Base-by-base conservation (phyloP, 83 land plant genomes). In the Picea engelmannii region DNA sequence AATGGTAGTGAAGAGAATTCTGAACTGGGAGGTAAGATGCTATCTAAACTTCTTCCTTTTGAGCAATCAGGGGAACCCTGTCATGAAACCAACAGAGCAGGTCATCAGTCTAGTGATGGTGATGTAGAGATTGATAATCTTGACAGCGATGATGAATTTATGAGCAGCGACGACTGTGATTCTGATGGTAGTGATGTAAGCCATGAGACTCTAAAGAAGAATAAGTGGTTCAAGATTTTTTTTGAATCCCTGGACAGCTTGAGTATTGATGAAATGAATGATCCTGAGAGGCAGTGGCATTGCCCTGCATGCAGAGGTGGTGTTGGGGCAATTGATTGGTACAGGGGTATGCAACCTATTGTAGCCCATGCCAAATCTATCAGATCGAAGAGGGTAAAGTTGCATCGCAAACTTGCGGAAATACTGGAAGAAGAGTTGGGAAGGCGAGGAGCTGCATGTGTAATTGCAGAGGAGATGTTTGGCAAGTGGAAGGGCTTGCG, bases 241-340 rank as follows among this genome's bases (percentile, higher is more conserved):
- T 93, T 93, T 85, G 85, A 84, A n/a, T 66, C 38, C 3, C 65
- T 93, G 59, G 94, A 89, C 31, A 78, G 12, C 1, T 69, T 93
- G 78, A 84, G 86, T 13, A 52, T 87, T 40, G 90, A 91, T 17
- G 84, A 93, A 42, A 80, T 93, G 15, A 86, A 77, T 83, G 91
- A 89, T n/a, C 90, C 86, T 2, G 82, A 64, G 52, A 89, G 95
- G 82, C 94, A 93, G 76, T 93, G 95, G 95, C 95, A 93, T 66
- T 93, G 95, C 52, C 95, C 95, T 2, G 92, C 93, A 12, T 93
- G 95, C 83, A 84, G 81, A 21, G 86, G 84, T 67, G 95, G 94
- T 20, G 93, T 92, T 27, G 95, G 95, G 59, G 90, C 95, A 47
- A 93, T 93, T 80, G 94, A 93, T 59, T 93, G 95, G 95, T 93